phyloP scores from a whole-genome alignment of 306 rosid species.

The cucumber (Cucumis sativus) region Cucumber_9930_V3 NC_026661.2:17739001-17739500 shows the following conservation, averaged over 20 bases:
- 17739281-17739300: neutral
- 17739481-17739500: neutral
- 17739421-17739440: neutral
- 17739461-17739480: neutral
- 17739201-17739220: constrained; percentile 21
- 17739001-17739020: constrained; percentile 20
- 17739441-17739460: neutral
- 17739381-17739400: neutral
- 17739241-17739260: neutral
- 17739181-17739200: constrained; percentile 83
- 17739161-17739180: constrained; percentile 78
- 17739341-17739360: neutral
- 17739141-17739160: constrained; percentile 73
- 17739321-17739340: neutral
- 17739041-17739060: neutral
- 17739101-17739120: constrained; percentile 2
- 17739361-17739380: neutral
- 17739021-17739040: constrained; percentile 8
- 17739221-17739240: neutral
- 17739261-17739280: neutral
- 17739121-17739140: constrained; percentile 58
- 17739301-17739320: neutral
- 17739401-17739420: neutral
- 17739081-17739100: constrained; percentile 1
- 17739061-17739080: neutral